Evolutionary conservation across 108 stramenopile genomes (phyloP).

Genomic region (Stephanodiscus minutulus): DNA sequence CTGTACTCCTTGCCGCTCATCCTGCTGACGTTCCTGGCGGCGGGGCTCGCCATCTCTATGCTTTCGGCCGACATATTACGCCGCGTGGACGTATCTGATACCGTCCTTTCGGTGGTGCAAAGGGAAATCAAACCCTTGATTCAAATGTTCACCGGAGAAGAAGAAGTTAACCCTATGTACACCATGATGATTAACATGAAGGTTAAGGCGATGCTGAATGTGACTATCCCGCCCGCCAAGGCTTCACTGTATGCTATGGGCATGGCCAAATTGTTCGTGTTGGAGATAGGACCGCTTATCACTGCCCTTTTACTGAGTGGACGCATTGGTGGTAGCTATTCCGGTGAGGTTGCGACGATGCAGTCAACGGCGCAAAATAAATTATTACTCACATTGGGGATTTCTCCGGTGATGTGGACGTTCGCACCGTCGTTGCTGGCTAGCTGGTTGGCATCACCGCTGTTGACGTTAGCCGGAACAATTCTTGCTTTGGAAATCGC

Average conservation of each 20-base stretch:
- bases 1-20: conserved; percentile 73
- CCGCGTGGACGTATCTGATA: conserved; percentile 66
- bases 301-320: conserved; percentile 78
- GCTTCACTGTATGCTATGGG: conserved; percentile 78
- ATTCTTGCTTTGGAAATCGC: conserved; percentile 62
- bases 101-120: conserved; percentile 68
- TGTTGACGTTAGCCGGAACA: conserved; percentile 73
- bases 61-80: conserved; percentile 68
- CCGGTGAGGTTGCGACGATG: conserved; percentile 81
- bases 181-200: conserved; percentile 77
- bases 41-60: conserved; percentile 85
- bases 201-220: conserved; percentile 58
- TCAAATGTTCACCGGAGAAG: conserved; percentile 71
- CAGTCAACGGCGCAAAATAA: conserved; percentile 81
- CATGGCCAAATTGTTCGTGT: conserved; percentile 77
- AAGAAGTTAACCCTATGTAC: conserved; percentile 56
- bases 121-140: conserved; percentile 72
- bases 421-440: conserved; percentile 69
- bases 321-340: conserved; percentile 79
- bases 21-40: conserved; percentile 68
- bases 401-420: conserved; percentile 66
- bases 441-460: conserved; percentile 67
- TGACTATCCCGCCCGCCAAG: conserved; percentile 75
- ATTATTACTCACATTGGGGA: conserved; percentile 67
- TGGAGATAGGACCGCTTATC: conserved; percentile 82